Percentiles rank a stretch among this genome's conserved stretches.
Evolutionary conservation across 352 stramenopile species (phyloP).

Genomic region (Phytopythium litorale): DNA sequence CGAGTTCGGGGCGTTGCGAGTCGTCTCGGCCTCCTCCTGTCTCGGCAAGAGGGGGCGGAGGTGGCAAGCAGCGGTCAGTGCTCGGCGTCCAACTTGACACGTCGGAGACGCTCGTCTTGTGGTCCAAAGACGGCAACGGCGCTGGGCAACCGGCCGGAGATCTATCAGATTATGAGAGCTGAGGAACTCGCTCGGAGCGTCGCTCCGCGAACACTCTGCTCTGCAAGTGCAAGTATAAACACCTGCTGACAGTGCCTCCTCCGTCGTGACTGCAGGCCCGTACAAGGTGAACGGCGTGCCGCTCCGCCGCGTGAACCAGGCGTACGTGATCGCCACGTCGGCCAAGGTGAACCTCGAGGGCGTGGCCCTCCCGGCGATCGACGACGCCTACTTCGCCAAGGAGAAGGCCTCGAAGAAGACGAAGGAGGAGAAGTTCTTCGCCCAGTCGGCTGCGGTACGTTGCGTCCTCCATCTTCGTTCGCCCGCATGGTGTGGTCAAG

Average conservation of each 20-base stretch:
- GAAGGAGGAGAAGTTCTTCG: conserved; percentile 98
- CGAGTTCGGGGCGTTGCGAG: not conserved
- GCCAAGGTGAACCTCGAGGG: conserved; percentile 95
- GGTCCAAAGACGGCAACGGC: conserved; percentile 5
- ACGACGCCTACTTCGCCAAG: conserved; percentile 98
- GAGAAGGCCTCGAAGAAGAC: conserved; percentile 88
- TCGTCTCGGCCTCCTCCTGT: not conserved
- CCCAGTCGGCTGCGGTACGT: conserved; percentile 84
- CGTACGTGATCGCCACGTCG: conserved; percentile 98
- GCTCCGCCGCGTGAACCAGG: conserved; percentile 97
- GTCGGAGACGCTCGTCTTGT: conserved; percentile 9
- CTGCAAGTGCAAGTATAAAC: not conserved
- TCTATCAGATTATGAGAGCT: conserved; percentile 88
- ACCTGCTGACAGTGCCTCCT: not conserved
- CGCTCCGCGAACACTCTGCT: not conserved
- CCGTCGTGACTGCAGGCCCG: conserved; percentile 71
- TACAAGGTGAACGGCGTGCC: conserved; percentile 99
- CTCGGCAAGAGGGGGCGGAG: not conserved
- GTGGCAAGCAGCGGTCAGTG: not conserved
- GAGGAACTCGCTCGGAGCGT: conserved; percentile 48
- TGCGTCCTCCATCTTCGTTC: conserved; percentile 5
- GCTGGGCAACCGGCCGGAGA: conserved; percentile 43
- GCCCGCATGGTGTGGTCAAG: not conserved
- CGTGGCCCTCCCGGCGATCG: conserved; percentile 91
- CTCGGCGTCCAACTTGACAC: not conserved